Conservation (phyloP, 768 basidiomycete species). For the Boletus rubescentipes region DNA sequence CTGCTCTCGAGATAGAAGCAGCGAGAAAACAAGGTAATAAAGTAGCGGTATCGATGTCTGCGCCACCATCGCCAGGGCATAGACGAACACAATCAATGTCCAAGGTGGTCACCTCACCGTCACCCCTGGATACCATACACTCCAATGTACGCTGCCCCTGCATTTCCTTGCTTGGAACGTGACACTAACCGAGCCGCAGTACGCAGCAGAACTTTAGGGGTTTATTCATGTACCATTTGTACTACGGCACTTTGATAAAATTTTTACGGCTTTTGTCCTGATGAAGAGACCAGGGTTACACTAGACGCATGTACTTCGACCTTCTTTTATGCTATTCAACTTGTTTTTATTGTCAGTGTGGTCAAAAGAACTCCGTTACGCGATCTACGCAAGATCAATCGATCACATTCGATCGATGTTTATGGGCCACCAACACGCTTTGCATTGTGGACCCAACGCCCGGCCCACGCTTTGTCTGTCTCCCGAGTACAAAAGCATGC, state of each 20-base stretch:
- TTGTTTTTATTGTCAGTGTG: neutral
- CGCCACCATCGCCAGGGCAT: conserved; percentile 15
- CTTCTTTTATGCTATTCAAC: conserved; percentile 10
- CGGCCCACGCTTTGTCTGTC: neutral
- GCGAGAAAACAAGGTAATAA: neutral
- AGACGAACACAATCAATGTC: conserved; percentile 31
- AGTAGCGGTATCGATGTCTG: neutral
- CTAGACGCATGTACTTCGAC: conserved; percentile 20
- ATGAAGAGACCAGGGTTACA: neutral
- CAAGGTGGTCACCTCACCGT: conserved; percentile 20
- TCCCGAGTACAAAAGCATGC: conserved; percentile 8
- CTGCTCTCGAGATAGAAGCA: neutral
- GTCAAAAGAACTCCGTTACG: neutral
- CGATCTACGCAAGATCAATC: neutral
- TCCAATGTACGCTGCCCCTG: conserved; percentile 13
- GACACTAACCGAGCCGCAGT: conserved; percentile 12
- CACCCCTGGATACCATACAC: conserved; percentile 8
- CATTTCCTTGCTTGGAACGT: neutral
- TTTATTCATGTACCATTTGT: conserved; percentile 1
- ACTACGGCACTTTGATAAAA: conserved; percentile 6
- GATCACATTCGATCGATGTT: neutral
- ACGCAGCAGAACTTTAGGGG: conserved; percentile 26
- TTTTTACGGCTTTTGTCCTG: neutral
- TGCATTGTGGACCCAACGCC: neutral
- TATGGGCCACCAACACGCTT: neutral